phyloP scores from a whole-genome alignment of 345 rosid species.

The Lagerstroemia speciosa region DNA sequence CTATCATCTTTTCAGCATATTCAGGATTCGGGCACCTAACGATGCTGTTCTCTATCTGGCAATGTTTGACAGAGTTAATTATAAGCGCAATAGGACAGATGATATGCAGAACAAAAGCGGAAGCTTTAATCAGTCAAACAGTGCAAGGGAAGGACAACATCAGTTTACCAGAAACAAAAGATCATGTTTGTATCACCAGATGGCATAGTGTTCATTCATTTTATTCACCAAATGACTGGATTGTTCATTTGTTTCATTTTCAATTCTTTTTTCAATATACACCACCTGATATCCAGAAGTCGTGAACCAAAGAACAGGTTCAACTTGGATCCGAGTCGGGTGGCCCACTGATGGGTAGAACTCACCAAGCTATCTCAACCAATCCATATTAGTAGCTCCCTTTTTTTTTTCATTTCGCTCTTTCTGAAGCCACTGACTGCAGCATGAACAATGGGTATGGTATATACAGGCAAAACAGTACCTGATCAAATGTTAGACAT shows the following conservation, averaged over 20 bases:
- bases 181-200: background rate
- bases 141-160: background rate
- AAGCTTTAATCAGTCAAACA: background rate
- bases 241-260: background rate
- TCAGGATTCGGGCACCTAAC: conserved; percentile 94
- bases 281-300: too few species aligned
- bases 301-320: too few species aligned
- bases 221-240: background rate
- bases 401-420: too few species aligned
- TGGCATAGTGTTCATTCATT: background rate
- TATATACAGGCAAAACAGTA: conserved; percentile 16
- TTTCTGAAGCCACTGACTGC: too few species aligned
- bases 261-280: too few species aligned
- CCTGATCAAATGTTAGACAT: conserved; percentile 71
- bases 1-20: conserved; percentile 96
- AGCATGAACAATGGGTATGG: background rate
- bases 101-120: background rate
- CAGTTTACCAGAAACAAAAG: too few species aligned
- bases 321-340: too few species aligned
- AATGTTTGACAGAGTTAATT: conserved; percentile 7
- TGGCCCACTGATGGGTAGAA: too few species aligned
- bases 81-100: background rate
- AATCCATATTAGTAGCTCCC: too few species aligned
- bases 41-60: conserved; percentile 85
- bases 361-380: too few species aligned